Percentiles rank a stretch among this genome's conserved stretches.
These are phyloP conservation scores for Starmerella tilneyi DNA, from an alignment of 805 yeast genomes.

Conservation along the genomic window DNA sequence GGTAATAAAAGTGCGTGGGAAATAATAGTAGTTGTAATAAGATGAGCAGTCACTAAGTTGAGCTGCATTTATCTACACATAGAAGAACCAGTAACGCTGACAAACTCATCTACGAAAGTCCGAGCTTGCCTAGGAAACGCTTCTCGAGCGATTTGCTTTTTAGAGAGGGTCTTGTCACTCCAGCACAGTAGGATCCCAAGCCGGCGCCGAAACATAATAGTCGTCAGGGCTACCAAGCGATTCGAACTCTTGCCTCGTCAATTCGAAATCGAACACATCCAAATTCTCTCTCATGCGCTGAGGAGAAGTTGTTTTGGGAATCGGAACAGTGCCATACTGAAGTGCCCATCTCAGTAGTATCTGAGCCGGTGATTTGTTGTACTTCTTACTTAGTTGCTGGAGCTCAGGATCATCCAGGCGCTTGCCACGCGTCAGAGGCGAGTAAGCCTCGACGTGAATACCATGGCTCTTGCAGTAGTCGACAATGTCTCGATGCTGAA, in stretches of 20 bases:
- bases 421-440: conserved; percentile 65
- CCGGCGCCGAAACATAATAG: conserved; percentile 25
- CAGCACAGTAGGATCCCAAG: conserved; percentile 31
- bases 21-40: too few species aligned
- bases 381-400: conserved; percentile 33
- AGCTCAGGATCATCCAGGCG: conserved; percentile 34
- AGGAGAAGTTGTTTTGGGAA: conserved; percentile 56
- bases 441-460: conserved; percentile 60
- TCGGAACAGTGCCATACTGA: conserved; percentile 48
- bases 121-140: too few species aligned
- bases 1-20: too few species aligned
- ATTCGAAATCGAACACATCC: conserved; percentile 42
- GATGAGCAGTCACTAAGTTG: too few species aligned
- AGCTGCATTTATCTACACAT: too few species aligned
- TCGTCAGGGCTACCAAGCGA: conserved; percentile 27
- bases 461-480: conserved; percentile 46
- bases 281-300: conserved; percentile 49
- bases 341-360: conserved; percentile 41
- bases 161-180: too few species aligned
- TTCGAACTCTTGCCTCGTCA: conserved; percentile 27
- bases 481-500: conserved; percentile 53
- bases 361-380: conserved; percentile 37
- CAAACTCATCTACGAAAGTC: too few species aligned
- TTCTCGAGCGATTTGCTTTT: too few species aligned
- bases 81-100: too few species aligned